Evolutionary conservation across 2,329 filamentous ascomycete species (phyloP), one percentile per base, ranked within the genome.

Genomic region (Polychaeton citri): DNA sequence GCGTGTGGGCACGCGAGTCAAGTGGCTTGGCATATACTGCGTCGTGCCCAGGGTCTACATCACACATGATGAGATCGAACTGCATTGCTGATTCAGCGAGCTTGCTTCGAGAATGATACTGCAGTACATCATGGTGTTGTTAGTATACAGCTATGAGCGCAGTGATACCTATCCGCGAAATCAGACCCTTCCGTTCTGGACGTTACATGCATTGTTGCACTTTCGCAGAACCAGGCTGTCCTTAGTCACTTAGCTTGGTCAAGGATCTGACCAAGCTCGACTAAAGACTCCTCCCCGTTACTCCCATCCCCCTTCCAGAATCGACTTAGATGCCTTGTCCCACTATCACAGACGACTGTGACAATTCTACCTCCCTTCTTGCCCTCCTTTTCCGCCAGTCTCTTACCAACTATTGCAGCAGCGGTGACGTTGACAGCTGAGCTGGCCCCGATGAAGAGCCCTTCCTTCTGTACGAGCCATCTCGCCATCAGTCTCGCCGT

Each of bases 351-450:
- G 6, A 90, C 62, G n/a, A 92, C 66, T 0, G 84, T 90, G n/a
- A 87, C 81, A 30, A 92, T 73, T 26, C 68, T 61, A 42, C 68
- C 66, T 5, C 64, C 68, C 20, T 67, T 69, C 40, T 79, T 80
- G 21, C 24, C 42, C 18, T 32, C 47, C 10, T 87, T 61, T 30
- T 65, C 63, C 12, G 18, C 13, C 10, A 16, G 13, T 19, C 30
- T 12, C 53, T 77, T 69, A 18, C 81, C 82, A 3, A 79, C 68
- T 34, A 70, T 70, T 7, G 82, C 77, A 16, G 83, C 81, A 4
- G 81, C 84, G 30, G 83, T 81, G 69, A 87, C 94, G 58, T 98
- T 98, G 35, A 98, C 88, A n/a, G 87, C 81, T 58, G 82, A 94
- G 57, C 85, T 94, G 57, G 87, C 94, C 6, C 90, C 92, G 28